A percentile compares a stretch with the other conserved stretches of the same genome.
Evolutionary conservation across 164 flowering plant genomes (phyloP).

Genomic region (Piper betle): DNA sequence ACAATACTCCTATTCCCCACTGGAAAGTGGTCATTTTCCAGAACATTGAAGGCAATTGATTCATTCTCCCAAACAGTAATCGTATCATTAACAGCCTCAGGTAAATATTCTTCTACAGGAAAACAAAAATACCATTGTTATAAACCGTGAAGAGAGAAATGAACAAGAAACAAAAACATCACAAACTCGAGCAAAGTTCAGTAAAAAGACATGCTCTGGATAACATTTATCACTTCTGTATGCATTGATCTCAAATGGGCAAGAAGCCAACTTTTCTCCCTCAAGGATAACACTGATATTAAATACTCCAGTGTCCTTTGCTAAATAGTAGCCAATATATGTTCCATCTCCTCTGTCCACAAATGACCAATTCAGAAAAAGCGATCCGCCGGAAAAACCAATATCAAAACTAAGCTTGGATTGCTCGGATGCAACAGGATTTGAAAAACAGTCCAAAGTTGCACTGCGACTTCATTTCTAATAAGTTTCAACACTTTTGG

Average conservation of each 20-base stretch:
- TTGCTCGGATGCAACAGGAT: slow-evolving; percentile 45
- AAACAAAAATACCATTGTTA: background rate
- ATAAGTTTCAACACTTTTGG: slow-evolving; percentile 40
- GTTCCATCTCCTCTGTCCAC: slow-evolving; percentile 51
- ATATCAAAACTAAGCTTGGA: slow-evolving; percentile 48
- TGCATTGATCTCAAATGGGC: slow-evolving; percentile 53
- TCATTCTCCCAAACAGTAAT: slow-evolving; percentile 91
- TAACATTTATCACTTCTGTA: slow-evolving; percentile 25
- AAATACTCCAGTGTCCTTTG: slow-evolving; percentile 50
- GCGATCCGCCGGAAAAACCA: slow-evolving; percentile 35
- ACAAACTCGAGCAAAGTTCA: background rate
- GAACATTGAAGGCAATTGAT: slow-evolving; percentile 61
- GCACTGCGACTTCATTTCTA: slow-evolving; percentile 50
- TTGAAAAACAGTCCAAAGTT: slow-evolving; percentile 56
- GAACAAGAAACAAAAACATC: background rate
- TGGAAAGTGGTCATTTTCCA: slow-evolving; percentile 59
- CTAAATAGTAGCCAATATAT: slow-evolving; percentile 41
- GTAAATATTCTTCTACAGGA: slow-evolving; percentile 68
- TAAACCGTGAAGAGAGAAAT: background rate
- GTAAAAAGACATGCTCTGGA: background rate
- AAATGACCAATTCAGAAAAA: slow-evolving; percentile 41
- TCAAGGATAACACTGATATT: slow-evolving; percentile 53
- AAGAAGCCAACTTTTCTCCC: slow-evolving; percentile 34
- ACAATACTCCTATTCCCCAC: slow-evolving; percentile 40
- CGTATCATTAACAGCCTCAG: slow-evolving; percentile 44